These are phyloP conservation scores for Penicillium cataractarum DNA, from an alignment of 495 filamentous ascomycete species.

Conservation along the genomic window DNA sequence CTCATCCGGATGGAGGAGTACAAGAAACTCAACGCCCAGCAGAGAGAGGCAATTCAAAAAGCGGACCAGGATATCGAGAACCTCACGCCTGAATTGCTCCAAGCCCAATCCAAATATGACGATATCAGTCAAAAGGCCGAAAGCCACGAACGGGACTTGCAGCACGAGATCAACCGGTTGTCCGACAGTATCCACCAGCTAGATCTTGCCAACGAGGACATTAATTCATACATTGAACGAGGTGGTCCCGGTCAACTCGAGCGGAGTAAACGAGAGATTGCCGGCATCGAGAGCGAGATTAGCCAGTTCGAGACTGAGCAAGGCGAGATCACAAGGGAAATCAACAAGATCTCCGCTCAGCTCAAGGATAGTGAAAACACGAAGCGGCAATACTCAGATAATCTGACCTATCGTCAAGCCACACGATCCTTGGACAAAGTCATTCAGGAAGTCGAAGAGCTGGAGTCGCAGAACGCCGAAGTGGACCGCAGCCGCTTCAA, in stretches of 20 bases:
- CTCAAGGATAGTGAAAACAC: slow-evolving; percentile 76
- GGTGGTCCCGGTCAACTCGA: slow-evolving; percentile 75
- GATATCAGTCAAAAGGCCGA: slow-evolving; percentile 72
- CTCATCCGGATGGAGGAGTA: slow-evolving; percentile 70
- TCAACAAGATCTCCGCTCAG: slow-evolving; percentile 79
- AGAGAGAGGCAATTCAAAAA: slow-evolving; percentile 65
- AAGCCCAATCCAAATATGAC: slow-evolving; percentile 72
- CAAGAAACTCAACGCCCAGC: slow-evolving; percentile 65
- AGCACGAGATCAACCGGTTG: slow-evolving; percentile 70
- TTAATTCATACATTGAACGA: slow-evolving; percentile 76
- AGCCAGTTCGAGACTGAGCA: slow-evolving; percentile 67
- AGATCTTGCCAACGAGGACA: slow-evolving; percentile 71
- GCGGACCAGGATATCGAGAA: slow-evolving; percentile 70
- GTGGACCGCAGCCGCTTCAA: slow-evolving; percentile 77
- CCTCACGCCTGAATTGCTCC: slow-evolving; percentile 71
- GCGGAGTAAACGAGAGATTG: slow-evolving; percentile 68
- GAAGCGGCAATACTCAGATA: slow-evolving; percentile 82
- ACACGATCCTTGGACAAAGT: slow-evolving; percentile 68
- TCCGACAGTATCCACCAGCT: slow-evolving; percentile 76
- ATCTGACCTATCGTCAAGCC: slow-evolving; percentile 79
- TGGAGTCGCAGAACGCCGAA: slow-evolving; percentile 79
- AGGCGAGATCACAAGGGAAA: slow-evolving; percentile 61
- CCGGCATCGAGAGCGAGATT: slow-evolving; percentile 66
- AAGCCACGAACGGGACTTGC: slow-evolving; percentile 72
- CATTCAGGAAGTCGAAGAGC: slow-evolving; percentile 68